Evolutionary conservation across 2,329 filamentous ascomycete species (phyloP).

Genomic region (Colletotrichum somersetense): DNA sequence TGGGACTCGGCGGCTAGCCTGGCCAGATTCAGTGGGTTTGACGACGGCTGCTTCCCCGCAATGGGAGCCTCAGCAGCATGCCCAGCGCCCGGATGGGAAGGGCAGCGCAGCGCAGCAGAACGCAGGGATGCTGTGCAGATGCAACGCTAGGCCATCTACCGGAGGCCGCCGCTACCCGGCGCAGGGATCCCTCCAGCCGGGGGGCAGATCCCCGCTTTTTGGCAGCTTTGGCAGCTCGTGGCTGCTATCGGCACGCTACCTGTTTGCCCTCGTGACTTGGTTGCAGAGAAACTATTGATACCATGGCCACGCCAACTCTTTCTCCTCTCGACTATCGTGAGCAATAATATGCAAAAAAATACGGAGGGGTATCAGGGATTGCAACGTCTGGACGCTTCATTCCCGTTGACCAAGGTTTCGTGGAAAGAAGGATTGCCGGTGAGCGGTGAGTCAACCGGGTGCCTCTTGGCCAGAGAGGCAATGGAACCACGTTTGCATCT

Average conservation of each 20-base stretch:
- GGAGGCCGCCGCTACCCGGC: conserved; percentile 40
- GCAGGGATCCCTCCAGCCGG: conserved; percentile 1
- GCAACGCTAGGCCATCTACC: conserved; percentile 33
- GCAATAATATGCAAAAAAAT: background rate
- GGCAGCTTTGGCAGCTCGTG: no score
- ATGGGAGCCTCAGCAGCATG: background rate
- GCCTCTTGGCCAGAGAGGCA: background rate
- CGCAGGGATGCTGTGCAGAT: conserved; percentile 24
- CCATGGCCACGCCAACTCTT: background rate
- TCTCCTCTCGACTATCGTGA: background rate
- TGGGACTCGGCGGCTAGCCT: background rate
- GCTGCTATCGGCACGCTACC: background rate
- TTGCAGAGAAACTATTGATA: background rate
- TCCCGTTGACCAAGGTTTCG: background rate
- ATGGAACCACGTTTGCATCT: background rate
- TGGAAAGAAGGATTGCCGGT: background rate
- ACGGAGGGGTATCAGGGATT: background rate
- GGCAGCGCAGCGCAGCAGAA: conserved; percentile 16
- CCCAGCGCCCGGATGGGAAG: conserved; percentile 7
- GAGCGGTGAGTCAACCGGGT: background rate
- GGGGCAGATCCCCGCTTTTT: background rate
- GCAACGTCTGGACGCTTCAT: background rate
- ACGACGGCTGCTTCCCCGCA: conserved; percentile 8
- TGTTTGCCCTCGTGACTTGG: background rate
- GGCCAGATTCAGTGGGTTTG: no score